Base-by-base conservation (phyloP, 2,329 filamentous ascomycete genomes). In the Botrytis squamosa region DNA sequence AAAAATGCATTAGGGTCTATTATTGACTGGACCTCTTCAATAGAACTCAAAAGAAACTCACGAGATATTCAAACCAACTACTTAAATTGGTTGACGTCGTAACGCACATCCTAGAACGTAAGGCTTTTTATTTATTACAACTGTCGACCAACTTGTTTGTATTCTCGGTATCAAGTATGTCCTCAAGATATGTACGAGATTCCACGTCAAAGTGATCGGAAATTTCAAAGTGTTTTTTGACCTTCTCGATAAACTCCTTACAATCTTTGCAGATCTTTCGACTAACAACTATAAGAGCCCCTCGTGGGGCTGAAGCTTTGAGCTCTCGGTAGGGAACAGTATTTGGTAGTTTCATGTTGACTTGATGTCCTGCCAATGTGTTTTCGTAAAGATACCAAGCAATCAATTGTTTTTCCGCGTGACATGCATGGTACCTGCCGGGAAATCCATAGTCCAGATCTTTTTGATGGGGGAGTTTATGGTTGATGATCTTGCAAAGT, bases 111-210 rank as follows among this genome's bases (percentile, higher is more conserved):
- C 29, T 29, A 29, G 29, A 29, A 29, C 29, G 1, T 29, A 29
- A 25, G 12, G 5, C 5, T 63, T 16, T n/a, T 14, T 6, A 63
- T 9, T 9, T 0, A n/a, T n/a, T 16, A 22, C 25, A 18, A 42
- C 25, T n/a, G 2, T 63, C 6, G 1, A n/a, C 0, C 4, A 64
- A 29, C n/a, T 64, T 64, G 1, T 20, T 16, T 0, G 22, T 1
- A 3, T 42, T n/a, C 14, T 42, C 14, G 6, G 20, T 40, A 25
- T 63, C 38, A 4, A 63, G 42, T 63, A 10, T 29, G n/a, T 63
- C 14, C 22, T 63, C 36, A n/a, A 14, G 38, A n/a, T 25, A 9
- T 40, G 6, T 42, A 7, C 25, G 38, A n/a, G 25, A 63, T 18
- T 63, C 38, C 25, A 42, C 60, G 4, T 20, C 25, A 29, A 42